Conservation (phyloP, 768 basidiomycete genomes). For the Dentipellis sp. region DNA sequence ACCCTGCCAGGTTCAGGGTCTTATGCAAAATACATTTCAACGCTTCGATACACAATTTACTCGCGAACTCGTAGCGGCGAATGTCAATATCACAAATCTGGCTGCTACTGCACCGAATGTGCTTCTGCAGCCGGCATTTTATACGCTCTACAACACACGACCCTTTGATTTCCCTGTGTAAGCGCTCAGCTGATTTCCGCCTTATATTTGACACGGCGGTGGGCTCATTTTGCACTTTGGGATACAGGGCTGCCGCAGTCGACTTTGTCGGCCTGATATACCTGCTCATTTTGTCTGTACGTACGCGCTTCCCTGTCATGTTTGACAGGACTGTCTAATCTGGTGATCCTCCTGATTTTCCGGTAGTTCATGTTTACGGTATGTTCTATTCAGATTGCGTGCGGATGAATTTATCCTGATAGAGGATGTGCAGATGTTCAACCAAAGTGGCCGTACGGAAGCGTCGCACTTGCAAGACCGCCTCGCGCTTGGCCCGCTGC, state of each 20-base stretch:
- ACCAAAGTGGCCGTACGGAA: constrained; percentile 23
- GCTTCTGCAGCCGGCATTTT: constrained; percentile 39
- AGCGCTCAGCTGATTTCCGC: constrained; percentile 12
- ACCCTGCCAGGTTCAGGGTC: neutral
- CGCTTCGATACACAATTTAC: constrained; percentile 27
- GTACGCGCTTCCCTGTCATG: constrained; percentile 4
- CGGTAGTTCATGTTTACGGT: neutral
- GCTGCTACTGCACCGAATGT: constrained; percentile 39
- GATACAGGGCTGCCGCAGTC: constrained; percentile 19
- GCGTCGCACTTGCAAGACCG: constrained; percentile 30
- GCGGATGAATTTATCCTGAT: neutral
- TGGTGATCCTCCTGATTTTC: neutral
- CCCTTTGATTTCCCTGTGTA: constrained; percentile 56
- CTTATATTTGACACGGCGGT: neutral
- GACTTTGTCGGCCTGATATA: constrained; percentile 25
- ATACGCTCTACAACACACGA: constrained; percentile 36
- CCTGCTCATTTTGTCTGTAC: constrained; percentile 20
- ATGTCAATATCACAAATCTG: constrained; percentile 25
- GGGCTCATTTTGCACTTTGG: neutral
- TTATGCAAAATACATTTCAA: constrained; percentile 21
- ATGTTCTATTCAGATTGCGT: neutral
- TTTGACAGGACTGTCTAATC: neutral
- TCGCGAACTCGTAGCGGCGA: constrained; percentile 15
- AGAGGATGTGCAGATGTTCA: constrained; percentile 9
- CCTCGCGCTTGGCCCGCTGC: constrained; percentile 28